Conservation (phyloP, 352 stramenopile genomes). For the Pythium aristosporum region DNA sequence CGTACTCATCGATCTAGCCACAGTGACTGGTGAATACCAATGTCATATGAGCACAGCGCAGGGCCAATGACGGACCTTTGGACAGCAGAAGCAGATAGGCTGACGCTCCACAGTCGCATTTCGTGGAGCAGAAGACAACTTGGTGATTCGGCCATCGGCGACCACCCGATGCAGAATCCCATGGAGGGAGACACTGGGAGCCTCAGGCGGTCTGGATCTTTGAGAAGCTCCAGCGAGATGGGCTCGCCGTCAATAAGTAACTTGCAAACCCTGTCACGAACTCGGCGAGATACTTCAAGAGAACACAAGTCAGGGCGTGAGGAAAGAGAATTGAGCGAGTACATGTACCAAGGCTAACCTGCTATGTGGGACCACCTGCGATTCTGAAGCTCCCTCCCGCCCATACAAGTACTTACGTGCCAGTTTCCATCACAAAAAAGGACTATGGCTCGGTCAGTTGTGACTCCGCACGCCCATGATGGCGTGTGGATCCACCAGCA, state of each 20-base stretch:
- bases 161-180: slow-evolving; percentile 21
- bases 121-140: slow-evolving; percentile 28
- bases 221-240: neutral
- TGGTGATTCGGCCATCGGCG: neutral
- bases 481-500: slow-evolving; percentile 37
- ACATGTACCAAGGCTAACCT: slow-evolving; percentile 9
- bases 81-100: neutral
- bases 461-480: slow-evolving; percentile 29
- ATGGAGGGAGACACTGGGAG: slow-evolving; percentile 4
- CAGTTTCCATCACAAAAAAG: slow-evolving; percentile 16
- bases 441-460: slow-evolving; percentile 8
- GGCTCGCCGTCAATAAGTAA: slow-evolving; percentile 19
- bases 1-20: slow-evolving; percentile 17
- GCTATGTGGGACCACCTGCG: slow-evolving; percentile 26
- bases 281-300: slow-evolving; percentile 2
- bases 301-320: neutral
- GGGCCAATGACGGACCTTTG: neutral
- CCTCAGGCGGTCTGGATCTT: neutral
- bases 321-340: neutral
- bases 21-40: neutral
- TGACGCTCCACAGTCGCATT: slow-evolving; percentile 19
- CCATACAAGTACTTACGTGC: neutral
- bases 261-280: neutral
- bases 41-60: neutral
- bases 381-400: neutral